Base-by-base conservation (phyloP, 345 rosid species). In the Nasturtium officinale region DNA sequence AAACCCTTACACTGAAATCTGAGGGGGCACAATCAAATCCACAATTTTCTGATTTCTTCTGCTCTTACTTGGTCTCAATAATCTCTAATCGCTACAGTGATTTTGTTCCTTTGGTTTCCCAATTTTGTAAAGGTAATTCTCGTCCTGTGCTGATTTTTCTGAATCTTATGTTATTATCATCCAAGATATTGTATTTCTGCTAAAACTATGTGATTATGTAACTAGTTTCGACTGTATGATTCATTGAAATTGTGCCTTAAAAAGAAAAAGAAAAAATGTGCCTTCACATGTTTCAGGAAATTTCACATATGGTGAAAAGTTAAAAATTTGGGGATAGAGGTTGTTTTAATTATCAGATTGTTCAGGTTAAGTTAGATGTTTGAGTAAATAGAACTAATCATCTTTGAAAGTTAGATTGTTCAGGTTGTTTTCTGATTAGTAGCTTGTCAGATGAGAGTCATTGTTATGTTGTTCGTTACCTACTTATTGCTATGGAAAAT, bases 51-150 rank as follows among this genome's bases (percentile, higher is more conserved):
- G 13, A n/a, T 13, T 38, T 37, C 13, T 40, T 12, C 32, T 58
- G 45, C 45, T 30, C 40, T 5, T 30, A 57, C 4, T 57, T 40
- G 5, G 8, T 12, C 8, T 52, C 57, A 52, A 52, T 0, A 16
- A 52, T 11, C 32, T 52, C 9, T 52, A 46, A 52, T n/a, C 21
- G 21, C 10, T 26, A 11, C 18, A 5, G 35, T 3, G 58, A 26
- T 13, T 38, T 60, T 7, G 18, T 21, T 7, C 33, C 3, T 4
- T 7, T 13, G 37, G 50, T 40, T 18, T 28, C 11, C 13, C 16
- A 38, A 43, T 58, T 21, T 25, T 46, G 16, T 70, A 32, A 29
- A 68, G 54, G 73, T 56, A 23, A 28, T 7, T 26, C 11, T 38
- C 52, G 9, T 68, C 46, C 17, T 5, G 4, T 6, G 3, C 16